Percentiles rank a stretch among this genome's conserved stretches.
Evolutionary conservation across 176 grass and related monocot genomes (phyloP).

Genomic region (Leersia perrieri): DNA sequence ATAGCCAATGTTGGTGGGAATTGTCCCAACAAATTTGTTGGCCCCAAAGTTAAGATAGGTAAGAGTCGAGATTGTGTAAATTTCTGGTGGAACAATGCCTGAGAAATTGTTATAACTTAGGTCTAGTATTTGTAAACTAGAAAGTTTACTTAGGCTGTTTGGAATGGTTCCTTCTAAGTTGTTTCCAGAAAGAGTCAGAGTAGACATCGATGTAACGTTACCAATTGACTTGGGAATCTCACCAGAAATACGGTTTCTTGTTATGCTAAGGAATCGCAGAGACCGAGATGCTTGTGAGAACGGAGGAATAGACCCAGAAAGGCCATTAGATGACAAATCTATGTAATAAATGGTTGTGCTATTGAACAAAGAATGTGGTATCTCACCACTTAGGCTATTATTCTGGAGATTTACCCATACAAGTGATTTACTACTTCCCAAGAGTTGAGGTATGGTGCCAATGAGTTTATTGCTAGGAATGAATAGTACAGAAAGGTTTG

Average conservation of each 20-base stretch:
- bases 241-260: slow-evolving; percentile 14
- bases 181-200: slow-evolving; percentile 4
- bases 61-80: slow-evolving; percentile 24
- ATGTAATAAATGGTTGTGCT: neutral
- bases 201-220: slow-evolving; percentile 19
- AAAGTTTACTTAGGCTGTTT: slow-evolving; percentile 6
- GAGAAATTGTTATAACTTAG: slow-evolving; percentile 20
- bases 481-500: no score
- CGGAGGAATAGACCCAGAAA: neutral
- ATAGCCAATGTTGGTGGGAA: slow-evolving; percentile 22
- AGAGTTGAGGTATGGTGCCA: slow-evolving; percentile 31
- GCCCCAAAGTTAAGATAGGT: neutral
- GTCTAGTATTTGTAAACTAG: neutral
- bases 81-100: slow-evolving; percentile 3
- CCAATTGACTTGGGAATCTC: slow-evolving; percentile 34
- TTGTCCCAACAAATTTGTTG: slow-evolving; percentile 25
- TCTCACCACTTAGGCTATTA: slow-evolving; percentile 36
- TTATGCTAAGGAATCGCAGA: neutral
- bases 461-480: slow-evolving; percentile 14
- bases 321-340: slow-evolving; percentile 21
- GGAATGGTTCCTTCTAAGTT: slow-evolving; percentile 22
- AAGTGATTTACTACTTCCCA: slow-evolving; percentile 28
- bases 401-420: slow-evolving; percentile 11
- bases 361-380: neutral
- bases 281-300: neutral